Percentiles rank a stretch among this genome's conserved stretches.
phyloP scores from a whole-genome alignment of 768 basidiomycete species.

The Mycena albidolilacea region DNA sequence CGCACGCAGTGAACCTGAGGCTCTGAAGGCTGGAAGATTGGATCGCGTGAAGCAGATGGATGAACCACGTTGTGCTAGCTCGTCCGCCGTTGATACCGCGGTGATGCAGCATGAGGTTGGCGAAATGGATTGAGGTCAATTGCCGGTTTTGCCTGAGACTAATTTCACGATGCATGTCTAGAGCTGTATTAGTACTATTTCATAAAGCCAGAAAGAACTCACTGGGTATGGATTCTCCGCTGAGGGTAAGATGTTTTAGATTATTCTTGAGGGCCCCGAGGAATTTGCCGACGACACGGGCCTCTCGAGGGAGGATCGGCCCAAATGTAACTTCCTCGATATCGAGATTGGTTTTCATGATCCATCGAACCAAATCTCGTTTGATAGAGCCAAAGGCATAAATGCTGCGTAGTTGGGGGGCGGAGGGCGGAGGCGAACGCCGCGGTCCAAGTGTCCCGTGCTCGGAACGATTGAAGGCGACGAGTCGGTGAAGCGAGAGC shows the following conservation, averaged over 20 bases:
- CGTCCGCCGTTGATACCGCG: slow-evolving; percentile 5
- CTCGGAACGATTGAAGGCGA: background rate
- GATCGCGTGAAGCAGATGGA: slow-evolving; percentile 19
- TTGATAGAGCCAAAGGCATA: slow-evolving; percentile 29
- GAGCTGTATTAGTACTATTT: background rate
- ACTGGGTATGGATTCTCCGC: slow-evolving; percentile 32
- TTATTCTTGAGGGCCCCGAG: slow-evolving; percentile 20
- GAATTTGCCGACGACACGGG: slow-evolving; percentile 16
- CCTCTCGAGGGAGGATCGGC: slow-evolving; percentile 29
- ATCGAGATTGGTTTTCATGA: slow-evolving; percentile 1
- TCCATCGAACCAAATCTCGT: slow-evolving; percentile 23
- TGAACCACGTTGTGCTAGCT: slow-evolving; percentile 24
- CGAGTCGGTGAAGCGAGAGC: slow-evolving; percentile 27
- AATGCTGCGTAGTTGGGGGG: slow-evolving; percentile 10
- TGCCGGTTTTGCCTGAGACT: slow-evolving; percentile 26
- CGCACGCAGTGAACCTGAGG: slow-evolving; percentile 19
- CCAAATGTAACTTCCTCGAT: slow-evolving; percentile 27
- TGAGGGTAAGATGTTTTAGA: slow-evolving; percentile 27
- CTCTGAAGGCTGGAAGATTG: slow-evolving; percentile 4
- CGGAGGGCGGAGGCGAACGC: background rate
- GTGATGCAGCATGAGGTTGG: slow-evolving; percentile 19
- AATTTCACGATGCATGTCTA: slow-evolving; percentile 28
- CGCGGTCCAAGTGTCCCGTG: background rate
- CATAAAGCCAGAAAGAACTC: background rate
- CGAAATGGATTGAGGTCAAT: slow-evolving; percentile 22